These are phyloP conservation scores for Glycine tomentella DNA, from an alignment of 306 rosid genomes.

Conservation along the genomic window DNA sequence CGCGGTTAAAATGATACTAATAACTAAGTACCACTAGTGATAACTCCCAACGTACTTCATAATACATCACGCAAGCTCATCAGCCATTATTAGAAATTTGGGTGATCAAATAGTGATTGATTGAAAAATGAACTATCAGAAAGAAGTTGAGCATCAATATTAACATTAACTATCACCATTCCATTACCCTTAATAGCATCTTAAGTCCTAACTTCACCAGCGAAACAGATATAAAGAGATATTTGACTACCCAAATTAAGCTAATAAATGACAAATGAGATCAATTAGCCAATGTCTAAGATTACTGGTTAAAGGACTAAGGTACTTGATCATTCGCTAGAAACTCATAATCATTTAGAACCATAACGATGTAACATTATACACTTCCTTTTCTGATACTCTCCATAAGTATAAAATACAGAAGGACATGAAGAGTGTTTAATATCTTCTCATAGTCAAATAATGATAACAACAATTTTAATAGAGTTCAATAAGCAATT, in stretches of 20 bases:
- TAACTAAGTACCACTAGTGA: slow-evolving; percentile 1
- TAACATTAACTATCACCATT: slow-evolving; percentile 17
- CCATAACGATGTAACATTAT: background rate
- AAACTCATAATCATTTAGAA: background rate
- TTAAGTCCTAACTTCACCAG: slow-evolving; percentile 11
- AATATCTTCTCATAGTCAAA: slow-evolving; percentile 18
- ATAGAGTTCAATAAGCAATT: slow-evolving; percentile 14
- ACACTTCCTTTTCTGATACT: slow-evolving; percentile 7
- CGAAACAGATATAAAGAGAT: background rate
- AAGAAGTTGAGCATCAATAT: slow-evolving; percentile 13
- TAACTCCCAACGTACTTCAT: slow-evolving; percentile 11
- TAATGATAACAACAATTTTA: slow-evolving; percentile 5
- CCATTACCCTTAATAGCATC: slow-evolving; percentile 24
- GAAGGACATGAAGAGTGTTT: slow-evolving; percentile 25
- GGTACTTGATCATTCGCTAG: slow-evolving; percentile 20
- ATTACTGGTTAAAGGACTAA: background rate
- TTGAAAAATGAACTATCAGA: background rate
- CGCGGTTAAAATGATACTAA: background rate
- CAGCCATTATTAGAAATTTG: background rate
- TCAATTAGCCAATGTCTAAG: slow-evolving; percentile 19
- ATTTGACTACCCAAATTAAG: slow-evolving; percentile 18
- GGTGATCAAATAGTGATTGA: background rate
- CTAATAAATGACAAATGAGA: slow-evolving; percentile 27
- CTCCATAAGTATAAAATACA: background rate
- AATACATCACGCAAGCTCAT: slow-evolving; percentile 31